phyloP scores from a whole-genome alignment of 2,329 filamentous ascomycete genomes.

The Aspergillus chevalieri region DNA sequence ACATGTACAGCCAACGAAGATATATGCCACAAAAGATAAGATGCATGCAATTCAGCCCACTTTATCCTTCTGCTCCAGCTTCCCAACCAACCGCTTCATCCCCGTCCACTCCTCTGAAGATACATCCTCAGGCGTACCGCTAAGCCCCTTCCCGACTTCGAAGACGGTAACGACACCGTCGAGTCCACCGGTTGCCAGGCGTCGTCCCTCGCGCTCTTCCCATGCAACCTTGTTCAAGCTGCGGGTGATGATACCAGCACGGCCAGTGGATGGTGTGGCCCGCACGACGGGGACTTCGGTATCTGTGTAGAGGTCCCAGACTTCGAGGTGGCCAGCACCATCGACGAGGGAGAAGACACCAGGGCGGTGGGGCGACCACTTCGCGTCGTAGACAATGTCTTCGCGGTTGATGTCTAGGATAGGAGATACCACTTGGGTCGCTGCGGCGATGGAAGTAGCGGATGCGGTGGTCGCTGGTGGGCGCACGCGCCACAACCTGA shows the following conservation, averaged over 20 bases:
- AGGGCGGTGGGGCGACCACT: slow-evolving; percentile 90
- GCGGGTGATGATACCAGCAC: slow-evolving; percentile 64
- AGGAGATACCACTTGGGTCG: slow-evolving; percentile 56
- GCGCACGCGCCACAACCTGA: slow-evolving; percentile 93
- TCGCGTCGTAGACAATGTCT: slow-evolving; percentile 92
- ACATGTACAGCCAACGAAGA: no score
- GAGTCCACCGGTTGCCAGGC: slow-evolving; percentile 83
- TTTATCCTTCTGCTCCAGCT: slow-evolving; percentile 55
- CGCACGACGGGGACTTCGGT: slow-evolving; percentile 85
- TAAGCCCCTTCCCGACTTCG: slow-evolving; percentile 69
- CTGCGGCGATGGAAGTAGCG: slow-evolving; percentile 29
- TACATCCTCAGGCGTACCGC: slow-evolving; percentile 73
- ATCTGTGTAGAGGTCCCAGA: slow-evolving; percentile 92
- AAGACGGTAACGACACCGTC: slow-evolving; percentile 89
- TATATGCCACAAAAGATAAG: slow-evolving; percentile 1
- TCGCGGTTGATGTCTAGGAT: slow-evolving; percentile 87
- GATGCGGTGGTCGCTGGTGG: slow-evolving; percentile 38
- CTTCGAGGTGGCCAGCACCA: slow-evolving; percentile 81
- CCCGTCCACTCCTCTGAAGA: slow-evolving; percentile 87
- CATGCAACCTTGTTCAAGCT: slow-evolving; percentile 92
- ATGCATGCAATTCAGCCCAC: slow-evolving; percentile 17
- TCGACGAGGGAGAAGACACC: slow-evolving; percentile 94
- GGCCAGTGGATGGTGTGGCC: slow-evolving; percentile 61
- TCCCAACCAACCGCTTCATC: slow-evolving; percentile 81
- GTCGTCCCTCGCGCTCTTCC: slow-evolving; percentile 83